phyloP scores from a whole-genome alignment of 192 early-diverging fungal species.

The Entophlyctis luteolus region DNA sequence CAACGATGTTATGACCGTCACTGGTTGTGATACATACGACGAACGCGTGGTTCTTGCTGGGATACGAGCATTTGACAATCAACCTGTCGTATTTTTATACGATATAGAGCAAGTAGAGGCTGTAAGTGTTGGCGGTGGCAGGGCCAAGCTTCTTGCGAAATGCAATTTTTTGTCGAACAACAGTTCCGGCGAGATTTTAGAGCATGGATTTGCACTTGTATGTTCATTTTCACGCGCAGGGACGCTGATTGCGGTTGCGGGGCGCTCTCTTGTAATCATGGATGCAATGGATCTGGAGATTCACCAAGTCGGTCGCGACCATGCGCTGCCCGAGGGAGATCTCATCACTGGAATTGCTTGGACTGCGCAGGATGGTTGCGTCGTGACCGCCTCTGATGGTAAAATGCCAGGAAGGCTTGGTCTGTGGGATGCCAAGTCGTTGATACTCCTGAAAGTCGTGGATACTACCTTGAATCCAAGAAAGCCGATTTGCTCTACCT shows the following conservation, averaged over 20 bases:
- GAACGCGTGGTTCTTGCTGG: slow-evolving; percentile 26
- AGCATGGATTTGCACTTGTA: slow-evolving; percentile 15
- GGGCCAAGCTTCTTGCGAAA: slow-evolving; percentile 21
- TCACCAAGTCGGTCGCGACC: slow-evolving; percentile 15
- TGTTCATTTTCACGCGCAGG: slow-evolving; percentile 13
- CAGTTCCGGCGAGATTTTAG: neutral
- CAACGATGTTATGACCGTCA: slow-evolving; percentile 20
- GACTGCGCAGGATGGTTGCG: slow-evolving; percentile 25
- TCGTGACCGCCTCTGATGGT: slow-evolving; percentile 29
- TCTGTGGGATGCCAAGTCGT: slow-evolving; percentile 25
- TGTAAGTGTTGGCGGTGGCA: slow-evolving; percentile 19
- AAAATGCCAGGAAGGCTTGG: slow-evolving; percentile 21
- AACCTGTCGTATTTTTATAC: slow-evolving; percentile 16
- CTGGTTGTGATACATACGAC: slow-evolving; percentile 29
- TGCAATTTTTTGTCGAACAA: neutral
- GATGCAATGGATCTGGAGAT: slow-evolving; percentile 9
- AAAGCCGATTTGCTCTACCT: slow-evolving; percentile 21
- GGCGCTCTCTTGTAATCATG: slow-evolving; percentile 14
- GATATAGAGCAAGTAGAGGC: slow-evolving; percentile 27
- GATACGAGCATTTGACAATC: slow-evolving; percentile 21
- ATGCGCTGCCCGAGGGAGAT: slow-evolving; percentile 21
- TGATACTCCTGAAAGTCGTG: slow-evolving; percentile 25
- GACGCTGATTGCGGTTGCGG: slow-evolving; percentile 4
- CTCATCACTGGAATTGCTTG: slow-evolving; percentile 27
- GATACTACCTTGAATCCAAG: slow-evolving; percentile 15